These are phyloP conservation scores for Kokia cookei DNA, from an alignment of 441 rosid genomes.

Conservation along the genomic window DNA sequence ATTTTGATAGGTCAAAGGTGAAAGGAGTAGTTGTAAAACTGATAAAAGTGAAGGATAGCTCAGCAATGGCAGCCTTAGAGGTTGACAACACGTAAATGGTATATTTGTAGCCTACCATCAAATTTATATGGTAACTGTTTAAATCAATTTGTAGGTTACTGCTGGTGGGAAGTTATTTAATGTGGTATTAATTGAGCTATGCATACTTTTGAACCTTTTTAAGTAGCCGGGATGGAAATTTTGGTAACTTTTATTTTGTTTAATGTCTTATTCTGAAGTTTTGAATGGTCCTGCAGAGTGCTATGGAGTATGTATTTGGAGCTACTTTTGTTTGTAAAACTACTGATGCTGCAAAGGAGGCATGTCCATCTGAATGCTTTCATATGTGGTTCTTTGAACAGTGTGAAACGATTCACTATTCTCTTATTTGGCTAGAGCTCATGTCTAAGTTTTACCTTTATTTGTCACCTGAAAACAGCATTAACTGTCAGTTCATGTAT, in stretches of 20 bases:
- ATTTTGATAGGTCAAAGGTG: slow-evolving; percentile 87
- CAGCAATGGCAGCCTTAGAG: slow-evolving; percentile 90
- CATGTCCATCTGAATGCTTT: slow-evolving; percentile 13
- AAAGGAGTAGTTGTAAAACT: slow-evolving; percentile 95
- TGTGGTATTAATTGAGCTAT: slow-evolving; percentile 37
- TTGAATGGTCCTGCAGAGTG: slow-evolving; percentile 50
- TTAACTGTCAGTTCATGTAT: neutral
- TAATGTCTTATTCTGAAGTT: slow-evolving; percentile 8
- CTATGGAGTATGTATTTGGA: slow-evolving; percentile 95
- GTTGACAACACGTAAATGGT: slow-evolving; percentile 31
- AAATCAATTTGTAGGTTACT: slow-evolving; percentile 56
- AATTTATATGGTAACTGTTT: neutral
- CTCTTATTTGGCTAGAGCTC: neutral
- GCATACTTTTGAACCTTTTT: neutral
- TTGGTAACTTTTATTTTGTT: neutral
- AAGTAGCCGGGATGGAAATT: neutral
- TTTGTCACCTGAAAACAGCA: neutral
- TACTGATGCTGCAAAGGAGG: slow-evolving; percentile 85
- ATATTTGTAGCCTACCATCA: neutral
- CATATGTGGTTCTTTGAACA: neutral
- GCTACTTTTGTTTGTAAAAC: slow-evolving; percentile 91
- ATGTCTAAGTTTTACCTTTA: neutral
- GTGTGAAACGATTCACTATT: neutral
- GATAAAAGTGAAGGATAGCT: slow-evolving; percentile 75
- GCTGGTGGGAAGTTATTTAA: slow-evolving; percentile 92